Evolutionary conservation across 495 filamentous ascomycete species (phyloP).

Genomic region (Podospora pseudoanserina): DNA sequence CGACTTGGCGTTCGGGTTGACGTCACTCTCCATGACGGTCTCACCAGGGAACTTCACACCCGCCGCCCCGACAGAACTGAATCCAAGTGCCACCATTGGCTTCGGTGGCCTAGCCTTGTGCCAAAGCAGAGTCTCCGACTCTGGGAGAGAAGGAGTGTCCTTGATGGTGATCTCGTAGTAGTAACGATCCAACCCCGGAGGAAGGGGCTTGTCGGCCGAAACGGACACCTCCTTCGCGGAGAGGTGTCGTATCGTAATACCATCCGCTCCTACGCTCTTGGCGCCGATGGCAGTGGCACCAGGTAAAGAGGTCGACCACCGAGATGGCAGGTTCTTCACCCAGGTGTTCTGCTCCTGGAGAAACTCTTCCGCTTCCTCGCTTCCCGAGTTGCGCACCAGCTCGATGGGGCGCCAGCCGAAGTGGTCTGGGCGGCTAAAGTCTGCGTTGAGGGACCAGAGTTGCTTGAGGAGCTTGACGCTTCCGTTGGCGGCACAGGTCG

Average conservation of each 20-base stretch:
- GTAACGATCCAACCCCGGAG: slow-evolving; percentile 24
- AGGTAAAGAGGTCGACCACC: slow-evolving; percentile 18
- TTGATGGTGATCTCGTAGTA: slow-evolving; percentile 26
- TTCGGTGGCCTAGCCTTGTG: neutral
- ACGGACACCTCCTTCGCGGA: slow-evolving; percentile 14
- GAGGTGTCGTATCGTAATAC: slow-evolving; percentile 10
- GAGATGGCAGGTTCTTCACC: slow-evolving; percentile 19
- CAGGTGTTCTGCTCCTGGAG: slow-evolving; percentile 24
- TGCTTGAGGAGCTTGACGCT: slow-evolving; percentile 15
- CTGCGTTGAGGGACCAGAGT: slow-evolving; percentile 16
- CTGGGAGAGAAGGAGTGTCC: neutral
- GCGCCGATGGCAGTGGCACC: slow-evolving; percentile 5
- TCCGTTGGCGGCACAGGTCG: slow-evolving; percentile 25
- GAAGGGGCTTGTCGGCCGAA: slow-evolving; percentile 25
- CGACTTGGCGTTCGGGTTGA: slow-evolving; percentile 5
- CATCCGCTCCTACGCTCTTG: slow-evolving; percentile 12
- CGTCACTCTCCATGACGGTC: neutral
- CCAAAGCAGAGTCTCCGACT: neutral
- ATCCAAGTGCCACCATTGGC: slow-evolving; percentile 20
- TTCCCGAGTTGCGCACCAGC: slow-evolving; percentile 18
- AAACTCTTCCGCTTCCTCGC: slow-evolving; percentile 16
- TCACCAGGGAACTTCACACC: slow-evolving; percentile 24
- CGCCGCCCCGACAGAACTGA: slow-evolving; percentile 24
- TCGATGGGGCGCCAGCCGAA: slow-evolving; percentile 30
- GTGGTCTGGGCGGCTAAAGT: slow-evolving; percentile 22